Base-by-base conservation (phyloP, 148 eudicot genomes). In the Euryodendron excelsum region DNA sequence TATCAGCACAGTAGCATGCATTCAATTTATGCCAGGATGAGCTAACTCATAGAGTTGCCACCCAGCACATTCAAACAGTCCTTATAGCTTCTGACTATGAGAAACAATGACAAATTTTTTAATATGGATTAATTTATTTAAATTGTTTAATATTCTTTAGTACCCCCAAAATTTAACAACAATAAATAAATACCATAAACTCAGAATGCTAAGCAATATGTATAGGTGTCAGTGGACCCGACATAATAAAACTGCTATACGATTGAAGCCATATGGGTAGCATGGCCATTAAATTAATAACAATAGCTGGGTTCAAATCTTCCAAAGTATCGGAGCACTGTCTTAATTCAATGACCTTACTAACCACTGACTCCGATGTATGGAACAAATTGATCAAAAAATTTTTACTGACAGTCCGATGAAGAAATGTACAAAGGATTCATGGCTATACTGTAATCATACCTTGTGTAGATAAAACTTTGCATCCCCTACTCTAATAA, bases 381-480 rank as follows among this genome's bases (percentile, higher is more conserved):
- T 1, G 39, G 33, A 66, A 66, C 28, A 36, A 37, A 33, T 6
- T 33, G 25, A 34, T 64, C 45, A 2, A 34, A 17, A 33, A 20
- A 27, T 41, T 41, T 41, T 5, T 1, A 41, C 9, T 41, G 45
- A 41, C n/a, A n/a, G n/a, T n/a, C 45, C 45, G 8, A 41, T 4
- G 8, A 41, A 41, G 36, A 39, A 67, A 27, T 23, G 5, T 66
- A 66, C 1, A 66, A 37, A 21, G 45, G 23, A 41, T 37, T 20
- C 20, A 67, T 37, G 33, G 73, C 21, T 44, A 28, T 47, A 18
- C 13, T 18, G 59, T 30, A 52, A 28, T 8, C 58, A 2, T 89
- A 96, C 99, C 99, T 96, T 96, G 78, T 96, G 99, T 36, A 96
- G 91, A 82, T 90, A 76, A 81, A 96, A 96, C 85, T 90, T 96